Conservation (phyloP, 352 stramenopile genomes). For the Globisporangium paddicum region DNA sequence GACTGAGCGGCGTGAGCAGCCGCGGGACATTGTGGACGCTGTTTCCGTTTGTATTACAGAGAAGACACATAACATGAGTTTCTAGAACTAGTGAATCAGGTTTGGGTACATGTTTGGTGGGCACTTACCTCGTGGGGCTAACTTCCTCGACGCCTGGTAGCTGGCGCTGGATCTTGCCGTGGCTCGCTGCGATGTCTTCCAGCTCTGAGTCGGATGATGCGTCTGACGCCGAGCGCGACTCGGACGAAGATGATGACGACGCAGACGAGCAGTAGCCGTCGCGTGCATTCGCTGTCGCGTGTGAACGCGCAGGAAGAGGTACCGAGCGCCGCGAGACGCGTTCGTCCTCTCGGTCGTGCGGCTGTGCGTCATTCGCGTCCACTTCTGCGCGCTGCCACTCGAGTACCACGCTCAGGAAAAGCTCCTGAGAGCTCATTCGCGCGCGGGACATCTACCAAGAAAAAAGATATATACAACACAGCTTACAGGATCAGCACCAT, state of each 20-base stretch:
- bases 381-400: constrained; percentile 55
- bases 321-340: neutral
- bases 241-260: neutral
- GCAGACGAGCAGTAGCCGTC: neutral
- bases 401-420: constrained; percentile 81
- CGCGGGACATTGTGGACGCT: constrained; percentile 46
- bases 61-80: neutral
- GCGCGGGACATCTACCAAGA: constrained; percentile 29
- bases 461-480: neutral
- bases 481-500: neutral
- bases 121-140: constrained; percentile 48
- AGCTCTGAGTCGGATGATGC: constrained; percentile 33
- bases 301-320: neutral
- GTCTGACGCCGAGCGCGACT: constrained; percentile 16
- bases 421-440: constrained; percentile 57
- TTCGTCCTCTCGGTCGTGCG: neutral
- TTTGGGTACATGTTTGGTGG: neutral
- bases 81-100: neutral
- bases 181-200: constrained; percentile 8
- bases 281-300: constrained; percentile 12
- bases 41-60: neutral
- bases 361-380: constrained; percentile 8
- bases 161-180: constrained; percentile 12
- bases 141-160: constrained; percentile 27
- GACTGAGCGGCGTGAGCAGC: constrained; percentile 35